A percentile compares a stretch with the other conserved stretches of the same genome.
Conservation (phyloP, 345 rosid genomes). For the Lumnitzera racemosa region DNA sequence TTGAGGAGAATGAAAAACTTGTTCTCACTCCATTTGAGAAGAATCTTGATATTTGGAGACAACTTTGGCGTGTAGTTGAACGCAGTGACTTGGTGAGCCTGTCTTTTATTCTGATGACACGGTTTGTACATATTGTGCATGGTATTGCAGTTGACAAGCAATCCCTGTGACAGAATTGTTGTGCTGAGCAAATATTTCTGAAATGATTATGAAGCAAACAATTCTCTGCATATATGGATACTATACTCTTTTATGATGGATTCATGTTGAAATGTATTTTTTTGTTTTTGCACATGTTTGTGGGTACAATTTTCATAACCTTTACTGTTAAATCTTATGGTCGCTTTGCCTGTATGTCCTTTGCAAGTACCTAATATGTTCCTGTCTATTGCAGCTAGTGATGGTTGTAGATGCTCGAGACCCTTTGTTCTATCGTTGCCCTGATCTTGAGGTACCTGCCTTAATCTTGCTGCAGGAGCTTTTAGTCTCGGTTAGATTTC, state of each 20-base stretch:
- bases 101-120: background rate
- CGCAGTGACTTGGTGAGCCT: constrained; percentile 82
- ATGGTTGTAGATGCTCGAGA: constrained; percentile 98
- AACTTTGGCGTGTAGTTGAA: constrained; percentile 97
- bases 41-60: constrained; percentile 97
- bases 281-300: too few relatives aligned
- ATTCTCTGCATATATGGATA: too few relatives aligned
- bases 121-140: too few relatives aligned
- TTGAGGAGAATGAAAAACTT: constrained; percentile 92
- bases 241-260: too few relatives aligned
- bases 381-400: constrained; percentile 52
- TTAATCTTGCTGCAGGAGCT: background rate
- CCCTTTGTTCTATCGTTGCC: constrained; percentile 83
- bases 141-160: too few relatives aligned
- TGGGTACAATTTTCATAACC: background rate
- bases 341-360: background rate
- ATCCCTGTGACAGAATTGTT: too few relatives aligned
- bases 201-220: too few relatives aligned
- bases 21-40: constrained; percentile 95
- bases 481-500: too few relatives aligned
- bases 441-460: constrained; percentile 80
- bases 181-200: too few relatives aligned
- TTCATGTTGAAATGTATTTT: too few relatives aligned
- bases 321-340: background rate
- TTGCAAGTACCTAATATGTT: background rate